Percentiles rank a stretch among this genome's conserved stretches.
phyloP scores from a whole-genome alignment of 2,329 filamentous ascomycete species.

The Grosmannia huntii region DNA sequence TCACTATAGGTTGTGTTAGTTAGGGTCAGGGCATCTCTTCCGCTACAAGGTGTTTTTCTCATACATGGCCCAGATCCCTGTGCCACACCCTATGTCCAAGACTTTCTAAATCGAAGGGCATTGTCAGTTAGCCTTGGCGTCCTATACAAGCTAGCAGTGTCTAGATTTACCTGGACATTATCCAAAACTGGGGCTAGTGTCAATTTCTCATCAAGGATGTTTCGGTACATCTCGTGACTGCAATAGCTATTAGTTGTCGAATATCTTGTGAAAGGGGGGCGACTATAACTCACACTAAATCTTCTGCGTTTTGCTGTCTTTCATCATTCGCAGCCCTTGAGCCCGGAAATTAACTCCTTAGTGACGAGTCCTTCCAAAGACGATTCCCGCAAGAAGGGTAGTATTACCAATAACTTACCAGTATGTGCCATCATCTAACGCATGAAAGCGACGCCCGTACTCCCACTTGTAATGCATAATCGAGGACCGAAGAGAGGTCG shows the following conservation, averaged over 20 bases:
- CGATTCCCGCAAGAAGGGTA: no score
- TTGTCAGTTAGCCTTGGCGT: not conserved
- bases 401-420: not conserved
- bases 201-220: conserved; percentile 24
- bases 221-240: conserved; percentile 29
- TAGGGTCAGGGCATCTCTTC: not conserved
- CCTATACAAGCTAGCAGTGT: not conserved
- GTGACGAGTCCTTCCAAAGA: no score
- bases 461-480: conserved; percentile 7
- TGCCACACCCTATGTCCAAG: conserved; percentile 39
- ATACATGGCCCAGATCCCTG: conserved; percentile 32
- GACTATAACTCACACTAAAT: conserved; percentile 20
- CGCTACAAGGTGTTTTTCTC: not conserved
- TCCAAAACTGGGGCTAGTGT: conserved; percentile 26
- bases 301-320: conserved; percentile 31
- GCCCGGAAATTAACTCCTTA: conserved; percentile 22
- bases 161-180: not conserved
- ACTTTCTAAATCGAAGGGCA: conserved; percentile 15
- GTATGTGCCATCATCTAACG: not conserved
- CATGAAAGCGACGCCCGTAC: conserved; percentile 4
- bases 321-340: conserved; percentile 28
- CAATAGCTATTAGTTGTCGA: not conserved
- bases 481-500: conserved; percentile 3
- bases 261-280: no score
- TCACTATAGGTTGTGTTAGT: conserved; percentile 20